Evolutionary conservation across 305 asterid species (phyloP), one percentile per base, ranked within the genome.

Genomic region (Rubia balearica): DNA sequence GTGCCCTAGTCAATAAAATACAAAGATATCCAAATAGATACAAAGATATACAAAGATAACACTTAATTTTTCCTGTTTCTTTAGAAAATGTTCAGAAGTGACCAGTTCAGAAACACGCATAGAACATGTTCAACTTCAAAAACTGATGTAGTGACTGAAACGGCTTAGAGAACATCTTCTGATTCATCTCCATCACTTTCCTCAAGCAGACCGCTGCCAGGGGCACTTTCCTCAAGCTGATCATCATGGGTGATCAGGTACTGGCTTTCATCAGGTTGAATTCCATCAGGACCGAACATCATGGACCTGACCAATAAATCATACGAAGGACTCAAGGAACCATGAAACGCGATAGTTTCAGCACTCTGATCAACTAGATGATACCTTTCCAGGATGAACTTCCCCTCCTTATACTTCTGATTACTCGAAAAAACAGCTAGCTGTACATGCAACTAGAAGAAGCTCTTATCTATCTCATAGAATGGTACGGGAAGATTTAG

Each of bases 361-460:
- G 56, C 65, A 43, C 27, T 59, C 64, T 46, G 42, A 46, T 45
- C 57, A 45, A 27, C 9, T 57, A 64, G 17, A 14, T 21, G 59
- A 76, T 83, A 92, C 98, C 98, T 90, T 85, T 92, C 98, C 16
- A 92, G 85, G 74, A 92, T 90, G 74, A 68, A 87, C 70, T 86
- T 92, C 63, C 98, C 97, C 75, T 87, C 91, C 84, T 90, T 90
- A 82, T 90, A 92, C 75, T 80, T 80, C 72, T 92, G 95, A 67
- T 64, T 74, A 82, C 75, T 71, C 14, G 86, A 95, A 69, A 70
- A 72, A 68, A 97, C 96, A 40, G 83, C 76, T 71, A 79, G 93
- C 98, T 92, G 82, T 38, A 62, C 70, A 65, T 27, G 21, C 49
- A 38, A 22, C 11, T 51, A 77, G 42, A 48, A 59, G 62, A 69